Percentiles rank a stretch among this genome's conserved stretches.
Conservation (phyloP, 768 basidiomycete species). For the Tubosaeta brunneosetosa region DNA sequence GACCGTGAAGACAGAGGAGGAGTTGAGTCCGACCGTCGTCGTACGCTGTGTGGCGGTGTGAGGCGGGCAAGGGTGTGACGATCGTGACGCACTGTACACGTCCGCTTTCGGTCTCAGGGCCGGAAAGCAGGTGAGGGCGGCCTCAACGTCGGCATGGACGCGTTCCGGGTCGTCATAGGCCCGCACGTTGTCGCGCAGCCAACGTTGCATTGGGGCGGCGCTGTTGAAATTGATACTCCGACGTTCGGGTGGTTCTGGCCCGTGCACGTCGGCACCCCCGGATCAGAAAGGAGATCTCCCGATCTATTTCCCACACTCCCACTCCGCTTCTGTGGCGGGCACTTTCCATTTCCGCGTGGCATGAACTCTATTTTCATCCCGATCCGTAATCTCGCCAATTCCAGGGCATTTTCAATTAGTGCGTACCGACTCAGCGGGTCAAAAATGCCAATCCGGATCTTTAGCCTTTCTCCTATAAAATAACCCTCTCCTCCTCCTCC, state of each 20-base stretch:
- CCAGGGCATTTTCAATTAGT: conserved; percentile 32
- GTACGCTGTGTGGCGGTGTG: conserved; percentile 59
- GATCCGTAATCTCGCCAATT: conserved; percentile 27
- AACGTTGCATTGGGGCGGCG: conserved; percentile 35
- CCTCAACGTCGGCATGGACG: conserved; percentile 61
- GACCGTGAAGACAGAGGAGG: conserved; percentile 85
- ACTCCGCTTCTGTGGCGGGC: conserved; percentile 46
- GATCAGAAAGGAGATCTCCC: conserved; percentile 21
- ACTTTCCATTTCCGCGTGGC: conserved; percentile 44
- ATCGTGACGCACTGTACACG: conserved; percentile 55
- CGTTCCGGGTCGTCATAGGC: conserved; percentile 53
- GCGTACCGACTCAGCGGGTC: conserved; percentile 24
- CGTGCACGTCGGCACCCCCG: conserved; percentile 15
- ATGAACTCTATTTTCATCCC: conserved; percentile 21
- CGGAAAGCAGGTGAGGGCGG: conserved; percentile 47
- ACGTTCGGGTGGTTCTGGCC: conserved; percentile 11
- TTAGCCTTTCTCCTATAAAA: conserved; percentile 35
- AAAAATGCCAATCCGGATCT: conserved; percentile 44
- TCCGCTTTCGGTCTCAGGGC: conserved; percentile 76
- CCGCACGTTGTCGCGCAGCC: conserved; percentile 63
- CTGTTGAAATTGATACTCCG: background rate
- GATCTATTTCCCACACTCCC: conserved; percentile 19
- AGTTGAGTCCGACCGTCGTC: conserved; percentile 93
- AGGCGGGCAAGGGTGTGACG: background rate
- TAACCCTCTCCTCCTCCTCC: conserved; percentile 22